Percentiles rank a stretch among this genome's conserved stretches.
These are phyloP conservation scores for Prillingera fragicola DNA, from an alignment of 1,284 basidiomycete genomes.

Conservation along the genomic window DNA sequence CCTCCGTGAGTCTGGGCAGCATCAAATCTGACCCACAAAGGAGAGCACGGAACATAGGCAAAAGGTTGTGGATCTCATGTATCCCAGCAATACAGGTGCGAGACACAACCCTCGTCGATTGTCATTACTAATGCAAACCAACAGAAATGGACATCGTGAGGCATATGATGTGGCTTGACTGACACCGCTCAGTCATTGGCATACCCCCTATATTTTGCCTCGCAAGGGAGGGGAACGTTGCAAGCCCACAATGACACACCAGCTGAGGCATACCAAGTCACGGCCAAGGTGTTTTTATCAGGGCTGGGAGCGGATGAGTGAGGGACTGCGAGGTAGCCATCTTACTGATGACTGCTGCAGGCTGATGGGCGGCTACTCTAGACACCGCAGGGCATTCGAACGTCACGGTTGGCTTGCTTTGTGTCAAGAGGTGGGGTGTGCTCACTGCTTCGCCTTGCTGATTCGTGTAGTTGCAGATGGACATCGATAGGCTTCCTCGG, in stretches of 20 bases:
- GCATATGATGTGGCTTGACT: slow-evolving; percentile 30
- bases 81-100: slow-evolving; percentile 59
- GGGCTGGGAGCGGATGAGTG: slow-evolving; percentile 90
- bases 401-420: slow-evolving; percentile 65
- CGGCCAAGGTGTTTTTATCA: slow-evolving; percentile 77
- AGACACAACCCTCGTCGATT: too few relatives aligned
- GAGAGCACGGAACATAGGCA: slow-evolving; percentile 60
- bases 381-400: slow-evolving; percentile 74
- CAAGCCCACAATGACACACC: slow-evolving; percentile 46
- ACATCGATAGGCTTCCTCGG: slow-evolving; percentile 81
- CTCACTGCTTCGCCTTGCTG: neutral
- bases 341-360: slow-evolving; percentile 15
- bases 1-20: slow-evolving; percentile 61
- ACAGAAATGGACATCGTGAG: slow-evolving; percentile 83
- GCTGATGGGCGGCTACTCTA: slow-evolving; percentile 84
- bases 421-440: slow-evolving; percentile 70
- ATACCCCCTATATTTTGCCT: slow-evolving; percentile 87
- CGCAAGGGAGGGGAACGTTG: slow-evolving; percentile 64
- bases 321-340: too few relatives aligned
- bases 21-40: slow-evolving; percentile 48
- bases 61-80: slow-evolving; percentile 68
- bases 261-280: slow-evolving; percentile 60
- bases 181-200: slow-evolving; percentile 65
- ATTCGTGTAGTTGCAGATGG: slow-evolving; percentile 69
- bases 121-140: slow-evolving; percentile 1